phyloP scores from a whole-genome alignment of 805 yeast genomes.

The Naumovozyma castellii region DNA sequence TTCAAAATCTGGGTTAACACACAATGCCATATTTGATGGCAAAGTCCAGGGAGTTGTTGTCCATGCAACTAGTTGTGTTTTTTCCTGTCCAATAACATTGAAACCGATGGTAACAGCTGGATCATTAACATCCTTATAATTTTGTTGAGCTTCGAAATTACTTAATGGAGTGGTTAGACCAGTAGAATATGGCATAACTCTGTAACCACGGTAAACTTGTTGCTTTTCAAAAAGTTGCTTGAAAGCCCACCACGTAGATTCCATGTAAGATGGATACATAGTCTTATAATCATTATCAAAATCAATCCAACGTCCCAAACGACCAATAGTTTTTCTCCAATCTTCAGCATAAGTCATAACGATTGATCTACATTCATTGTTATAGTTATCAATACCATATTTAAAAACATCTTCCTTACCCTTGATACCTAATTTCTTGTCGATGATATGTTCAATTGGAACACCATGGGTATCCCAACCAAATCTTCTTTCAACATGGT shows the following conservation, averaged over 20 bases:
- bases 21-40: conserved; percentile 86
- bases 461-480: conserved; percentile 99
- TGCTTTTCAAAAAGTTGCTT: conserved; percentile 76
- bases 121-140: conserved; percentile 93
- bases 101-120: conserved; percentile 94
- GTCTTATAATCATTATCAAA: conserved; percentile 98
- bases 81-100: conserved; percentile 69
- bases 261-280: conserved; percentile 92
- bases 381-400: conserved; percentile 90
- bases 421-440: conserved; percentile 88
- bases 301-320: conserved; percentile 98
- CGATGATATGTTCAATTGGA: conserved; percentile 97
- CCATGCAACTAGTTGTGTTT: conserved; percentile 89
- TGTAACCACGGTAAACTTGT: conserved; percentile 85
- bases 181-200: conserved; percentile 98
- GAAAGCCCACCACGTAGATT: conserved; percentile 99
- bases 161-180: conserved; percentile 94
- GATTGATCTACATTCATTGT: conserved; percentile 88
- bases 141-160: conserved; percentile 96
- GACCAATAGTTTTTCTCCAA: conserved; percentile 88
- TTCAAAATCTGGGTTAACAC: conserved; percentile 85
- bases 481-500: conserved; percentile 90
- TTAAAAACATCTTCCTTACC: conserved; percentile 91
- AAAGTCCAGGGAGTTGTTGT: conserved; percentile 99
- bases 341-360: conserved; percentile 95